phyloP scores from a whole-genome alignment of 2,329 filamentous ascomycete genomes.

The Ophiostoma sp. region DNA sequence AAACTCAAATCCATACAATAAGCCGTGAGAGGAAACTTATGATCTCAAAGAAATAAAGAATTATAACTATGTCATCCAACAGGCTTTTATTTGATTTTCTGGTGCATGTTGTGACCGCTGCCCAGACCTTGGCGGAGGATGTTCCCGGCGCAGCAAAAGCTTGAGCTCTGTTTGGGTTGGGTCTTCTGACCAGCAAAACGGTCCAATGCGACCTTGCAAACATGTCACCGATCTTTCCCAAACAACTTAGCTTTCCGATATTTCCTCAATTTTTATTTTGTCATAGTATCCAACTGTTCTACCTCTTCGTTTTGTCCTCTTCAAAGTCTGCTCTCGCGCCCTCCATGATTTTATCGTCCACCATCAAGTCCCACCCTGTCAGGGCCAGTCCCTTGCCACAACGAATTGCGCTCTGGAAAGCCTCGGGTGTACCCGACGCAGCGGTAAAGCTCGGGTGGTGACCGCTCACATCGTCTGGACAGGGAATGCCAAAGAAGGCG shows the following conservation, averaged over 20 bases:
- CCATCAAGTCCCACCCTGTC: not conserved
- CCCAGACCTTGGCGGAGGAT: not conserved
- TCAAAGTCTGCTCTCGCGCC: not conserved
- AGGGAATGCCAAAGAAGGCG: not conserved
- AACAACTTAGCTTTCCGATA: too few relatives aligned
- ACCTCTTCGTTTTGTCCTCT: not conserved
- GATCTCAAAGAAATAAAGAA: too few relatives aligned
- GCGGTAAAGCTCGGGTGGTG: not conserved
- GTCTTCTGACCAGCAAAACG: too few relatives aligned
- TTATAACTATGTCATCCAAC: too few relatives aligned
- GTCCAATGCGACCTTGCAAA: too few relatives aligned
- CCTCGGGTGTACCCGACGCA: not conserved
- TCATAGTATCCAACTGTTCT: too few relatives aligned
- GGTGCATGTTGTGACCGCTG: too few relatives aligned
- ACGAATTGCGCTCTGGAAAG: not conserved
- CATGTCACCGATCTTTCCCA: too few relatives aligned
- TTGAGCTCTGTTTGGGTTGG: not conserved
- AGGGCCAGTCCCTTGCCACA: not conserved
- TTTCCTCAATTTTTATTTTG: not conserved
- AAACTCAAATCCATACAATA: too few relatives aligned
- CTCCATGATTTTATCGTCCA: not conserved
- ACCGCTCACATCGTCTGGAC: not conserved
- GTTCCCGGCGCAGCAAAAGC: not conserved
- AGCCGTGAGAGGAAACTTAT: too few relatives aligned
- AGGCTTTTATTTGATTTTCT: too few relatives aligned